These are phyloP conservation scores for Onygena corvina DNA, from an alignment of 2,329 filamentous ascomycete species.

Conservation along the genomic window DNA sequence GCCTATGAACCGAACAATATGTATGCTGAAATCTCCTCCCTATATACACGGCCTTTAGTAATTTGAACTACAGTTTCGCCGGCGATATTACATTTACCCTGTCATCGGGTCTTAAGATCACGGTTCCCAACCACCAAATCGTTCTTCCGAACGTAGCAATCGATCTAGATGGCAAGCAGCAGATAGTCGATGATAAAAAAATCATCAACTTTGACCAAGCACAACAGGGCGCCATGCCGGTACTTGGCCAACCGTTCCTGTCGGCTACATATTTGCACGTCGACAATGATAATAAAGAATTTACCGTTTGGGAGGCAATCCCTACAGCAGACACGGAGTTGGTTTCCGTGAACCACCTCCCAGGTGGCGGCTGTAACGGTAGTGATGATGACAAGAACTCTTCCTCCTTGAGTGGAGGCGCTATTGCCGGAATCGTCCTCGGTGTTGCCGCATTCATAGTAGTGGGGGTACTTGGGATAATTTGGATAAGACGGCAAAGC, in stretches of 20 bases:
- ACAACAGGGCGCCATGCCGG: not conserved
- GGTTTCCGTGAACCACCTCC: constrained; percentile 12
- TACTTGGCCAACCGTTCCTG: constrained; percentile 24
- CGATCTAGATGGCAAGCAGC: constrained; percentile 12
- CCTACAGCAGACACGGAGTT: constrained; percentile 14
- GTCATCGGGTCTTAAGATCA: constrained; percentile 15
- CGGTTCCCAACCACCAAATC: constrained; percentile 24
- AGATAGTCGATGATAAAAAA: not conserved
- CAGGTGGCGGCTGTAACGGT: not conserved
- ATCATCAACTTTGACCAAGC: not conserved
- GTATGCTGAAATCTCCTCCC: not conserved
- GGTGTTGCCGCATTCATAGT: constrained; percentile 5
- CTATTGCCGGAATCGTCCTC: constrained; percentile 11
- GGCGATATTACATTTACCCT: constrained; percentile 17
- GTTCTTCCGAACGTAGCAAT: constrained; percentile 21
- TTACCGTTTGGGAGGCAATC: constrained; percentile 18
- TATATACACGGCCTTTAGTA: not conserved
- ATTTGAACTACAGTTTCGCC: constrained; percentile 5
- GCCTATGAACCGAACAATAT: not conserved
- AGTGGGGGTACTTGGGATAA: not conserved
- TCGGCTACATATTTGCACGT: constrained; percentile 23
- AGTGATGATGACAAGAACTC: not conserved
- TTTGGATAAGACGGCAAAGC: constrained; percentile 3
- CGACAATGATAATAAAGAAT: constrained; percentile 20
- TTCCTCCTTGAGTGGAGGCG: constrained; percentile 3